A percentile compares a stretch with the other conserved stretches of the same genome.
These are phyloP conservation scores for Cryphonectria parasitica DNA, from an alignment of 2,329 filamentous ascomycete species.

Conservation along the genomic window DNA sequence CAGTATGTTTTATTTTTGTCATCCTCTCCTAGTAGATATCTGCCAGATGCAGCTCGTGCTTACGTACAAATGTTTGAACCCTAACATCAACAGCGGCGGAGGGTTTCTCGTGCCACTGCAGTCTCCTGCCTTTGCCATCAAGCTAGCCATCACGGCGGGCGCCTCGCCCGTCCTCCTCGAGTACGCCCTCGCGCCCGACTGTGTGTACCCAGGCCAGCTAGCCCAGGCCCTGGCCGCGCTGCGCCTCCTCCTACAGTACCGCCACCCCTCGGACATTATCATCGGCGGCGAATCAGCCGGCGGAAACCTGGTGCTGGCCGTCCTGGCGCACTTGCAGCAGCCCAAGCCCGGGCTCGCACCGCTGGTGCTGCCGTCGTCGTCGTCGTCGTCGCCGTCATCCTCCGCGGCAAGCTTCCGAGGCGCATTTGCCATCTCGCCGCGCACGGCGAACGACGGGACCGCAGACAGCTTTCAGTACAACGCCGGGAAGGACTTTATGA, in stretches of 20 bases:
- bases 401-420: conserved; percentile 27
- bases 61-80: background rate
- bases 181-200: conserved; percentile 33
- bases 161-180: conserved; percentile 31
- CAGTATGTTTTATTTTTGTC: conserved; percentile 27
- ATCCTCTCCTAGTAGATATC: background rate
- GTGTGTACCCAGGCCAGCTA: conserved; percentile 33
- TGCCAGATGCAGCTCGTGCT: background rate
- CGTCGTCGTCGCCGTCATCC: background rate
- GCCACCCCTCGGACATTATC: conserved; percentile 29
- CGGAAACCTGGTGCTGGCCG: conserved; percentile 31
- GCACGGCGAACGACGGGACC: conserved; percentile 31
- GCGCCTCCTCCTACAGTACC: conserved; percentile 29
- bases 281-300: conserved; percentile 34
- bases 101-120: conserved; percentile 23
- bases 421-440: conserved; percentile 31
- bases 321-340: conserved; percentile 31
- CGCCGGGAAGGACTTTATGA: conserved; percentile 31
- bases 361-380: conserved; percentile 11
- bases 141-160: conserved; percentile 19
- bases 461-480: conserved; percentile 31
- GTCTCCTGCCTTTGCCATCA: conserved; percentile 20
- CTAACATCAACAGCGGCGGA: conserved; percentile 11
- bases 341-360: conserved; percentile 30
- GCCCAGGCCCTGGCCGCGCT: conserved; percentile 32